Evolutionary conservation across 1,139 yeast genomes (phyloP), one percentile per base, ranked within the genome.

Genomic region (Kodamaea alishanica): DNA sequence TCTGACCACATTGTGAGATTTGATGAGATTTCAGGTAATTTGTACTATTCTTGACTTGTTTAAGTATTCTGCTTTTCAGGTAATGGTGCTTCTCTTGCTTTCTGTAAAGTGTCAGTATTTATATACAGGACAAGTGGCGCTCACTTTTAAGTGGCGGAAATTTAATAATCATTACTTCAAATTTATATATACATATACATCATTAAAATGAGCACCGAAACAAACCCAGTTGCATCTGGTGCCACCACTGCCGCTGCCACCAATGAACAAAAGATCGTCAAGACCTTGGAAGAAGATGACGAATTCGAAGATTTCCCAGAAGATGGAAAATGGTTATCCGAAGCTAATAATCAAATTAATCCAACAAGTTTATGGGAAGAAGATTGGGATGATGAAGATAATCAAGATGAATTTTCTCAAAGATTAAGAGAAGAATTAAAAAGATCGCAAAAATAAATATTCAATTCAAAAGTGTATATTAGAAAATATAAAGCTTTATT

Each of bases 261-360:
- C 10, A 60, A 58, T 32, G 62, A 60, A 38, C 54, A 67, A 42
- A 65, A 68, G 48, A 61, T 69, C 29, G 68, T 77, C 55, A 77
- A 77, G 54, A 76, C 90, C 2, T 68, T 88, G 41, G 96, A 88
- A 56, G 96, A 87, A 52, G 96, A 89, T 56, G 96, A 89, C 59
- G 96, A 88, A 61, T 89, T 89, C 60, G 97, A 89, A 67, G 97
- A 89, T 57, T 89, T 89, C 63, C 96, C 96, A 4, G 89, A 80
- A 39, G 96, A 87, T 53, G 56, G 65, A 27, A 78, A 84, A 62
- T 69, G 69, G 85, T 58, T 60, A 10, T 50, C 43, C 28, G 58
- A 56, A 22, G 67, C 79, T 11, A 30, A 34, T 4, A 24, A 29
- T 11, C 76, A 78, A 48, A 52, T 65, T 41, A 62, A 67, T 42